A percentile compares a stretch with the other conserved stretches of the same genome.
phyloP scores from a whole-genome alignment of 1,284 basidiomycete genomes.

The Ganoderma lucidum region DNA sequence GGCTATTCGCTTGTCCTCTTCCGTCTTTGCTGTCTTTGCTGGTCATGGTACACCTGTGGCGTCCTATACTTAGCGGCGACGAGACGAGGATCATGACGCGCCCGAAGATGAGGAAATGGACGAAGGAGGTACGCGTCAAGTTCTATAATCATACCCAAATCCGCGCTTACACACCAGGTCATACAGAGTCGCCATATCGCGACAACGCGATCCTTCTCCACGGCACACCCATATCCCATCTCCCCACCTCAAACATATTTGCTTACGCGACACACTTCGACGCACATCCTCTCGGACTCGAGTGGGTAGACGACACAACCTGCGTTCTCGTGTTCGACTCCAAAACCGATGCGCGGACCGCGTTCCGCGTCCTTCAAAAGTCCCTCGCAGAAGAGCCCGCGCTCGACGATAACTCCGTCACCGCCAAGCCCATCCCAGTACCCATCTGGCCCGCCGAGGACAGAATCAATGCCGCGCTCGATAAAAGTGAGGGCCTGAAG shows the following conservation, averaged over 20 bases:
- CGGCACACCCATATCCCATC: conserved; percentile 73
- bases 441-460: conserved; percentile 81
- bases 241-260: conserved; percentile 76
- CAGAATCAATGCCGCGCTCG: conserved; percentile 72
- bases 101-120: conserved; percentile 49
- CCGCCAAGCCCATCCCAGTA: conserved; percentile 72
- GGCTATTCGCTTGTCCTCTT: conserved; percentile 10
- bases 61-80: conserved; percentile 61
- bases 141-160: conserved; percentile 44
- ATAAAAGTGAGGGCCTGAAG: conserved; percentile 67
- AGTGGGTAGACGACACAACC: conserved; percentile 83
- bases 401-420: conserved; percentile 57
- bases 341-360: conserved; percentile 58
- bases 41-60: background rate
- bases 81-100: conserved; percentile 45
- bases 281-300: conserved; percentile 69
- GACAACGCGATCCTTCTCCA: conserved; percentile 74
- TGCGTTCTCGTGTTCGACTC: conserved; percentile 78
- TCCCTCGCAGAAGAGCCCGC: conserved; percentile 58
- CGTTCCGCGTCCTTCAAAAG: conserved; percentile 59
- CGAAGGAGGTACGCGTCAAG: conserved; percentile 39
- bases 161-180: conserved; percentile 40
- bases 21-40: conserved; percentile 1
- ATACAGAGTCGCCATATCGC: conserved; percentile 50
- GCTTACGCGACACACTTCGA: conserved; percentile 81